Conservation (phyloP, 2,329 filamentous ascomycete species). For the Exserohilum rostratum region DNA sequence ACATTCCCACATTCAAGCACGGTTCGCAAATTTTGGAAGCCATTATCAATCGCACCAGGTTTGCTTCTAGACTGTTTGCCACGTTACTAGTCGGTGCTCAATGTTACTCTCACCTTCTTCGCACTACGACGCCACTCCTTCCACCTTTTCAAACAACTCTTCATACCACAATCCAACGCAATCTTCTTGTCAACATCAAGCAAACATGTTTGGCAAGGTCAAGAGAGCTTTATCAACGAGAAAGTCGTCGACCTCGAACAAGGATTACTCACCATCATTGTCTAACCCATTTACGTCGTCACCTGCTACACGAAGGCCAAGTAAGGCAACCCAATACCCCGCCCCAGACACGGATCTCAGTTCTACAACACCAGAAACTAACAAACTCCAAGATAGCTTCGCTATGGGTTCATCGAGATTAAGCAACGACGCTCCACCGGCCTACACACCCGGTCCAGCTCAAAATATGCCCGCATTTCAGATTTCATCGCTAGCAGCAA, state of each 20-base stretch:
- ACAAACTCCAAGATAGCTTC: conserved; percentile 28
- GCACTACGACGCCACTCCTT: conserved; percentile 1
- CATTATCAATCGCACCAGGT: not conserved
- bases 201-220: conserved; percentile 20
- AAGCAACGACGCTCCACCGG: conserved; percentile 50
- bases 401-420: conserved; percentile 37
- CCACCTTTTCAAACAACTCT: conserved; percentile 3
- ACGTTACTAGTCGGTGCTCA: conserved; percentile 4
- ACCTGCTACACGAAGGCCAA: conserved; percentile 48
- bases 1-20: not conserved
- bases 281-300: conserved; percentile 30
- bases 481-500: conserved; percentile 5
- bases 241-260: too few relatives aligned
- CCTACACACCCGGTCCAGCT: conserved; percentile 47
- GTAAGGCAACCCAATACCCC: conserved; percentile 31
- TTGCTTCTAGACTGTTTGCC: not conserved
- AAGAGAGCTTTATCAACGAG: conserved; percentile 3
- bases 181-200: conserved; percentile 5
- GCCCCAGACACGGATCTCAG: not conserved
- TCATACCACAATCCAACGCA: conserved; percentile 2
- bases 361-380: not conserved
- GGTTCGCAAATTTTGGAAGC: not conserved
- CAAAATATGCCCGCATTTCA: conserved; percentile 4
- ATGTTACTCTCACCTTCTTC: conserved; percentile 22
- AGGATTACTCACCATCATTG: not conserved